Evolutionary conservation across 2,329 filamentous ascomycete species (phyloP), one percentile per base, ranked within the genome.

Genomic region (Cordyceps farinosa): DNA sequence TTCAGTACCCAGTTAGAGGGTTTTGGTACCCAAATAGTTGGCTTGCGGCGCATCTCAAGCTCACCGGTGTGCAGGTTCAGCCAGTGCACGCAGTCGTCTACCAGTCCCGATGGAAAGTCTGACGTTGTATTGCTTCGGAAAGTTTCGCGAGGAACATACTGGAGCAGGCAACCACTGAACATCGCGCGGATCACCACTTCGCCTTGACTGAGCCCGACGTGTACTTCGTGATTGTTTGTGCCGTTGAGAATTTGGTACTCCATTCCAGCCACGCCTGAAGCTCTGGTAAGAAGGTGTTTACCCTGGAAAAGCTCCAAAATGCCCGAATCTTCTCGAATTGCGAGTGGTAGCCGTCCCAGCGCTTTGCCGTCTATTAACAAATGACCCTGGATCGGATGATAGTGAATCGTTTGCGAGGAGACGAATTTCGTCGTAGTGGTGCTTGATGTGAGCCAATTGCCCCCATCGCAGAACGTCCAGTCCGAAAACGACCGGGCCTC

Each of bases 41-140:
- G 73, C 1, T 71, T 70, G 7, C 77, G 78, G 9, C 86, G 76
- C 29, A 88, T 80, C 51, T 89, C 82, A 0, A 90, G 56, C 0
- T 66, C 54, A 0, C 69, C 65, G 0, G 65, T 70, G 0, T 34
- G 54, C 0, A 87, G 13, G 48, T 89, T 75, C 4, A 89, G 73
- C 85, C 86, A 90, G 65, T 90, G 87, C 0, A 82, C 75, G 56
- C 83, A 88, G 7, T 79, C 72, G 0, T 82, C 70, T 0, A 87
- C 65, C 0, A 90, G 73, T 0, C 76, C 69, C 0, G 66, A 66
- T 0, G 87, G 87, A 0, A 89, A 71, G 65, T 87, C 85, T 42
- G 73, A 78, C 3, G 27, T 65, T 1, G 53, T 17, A 0, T 27
- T 7, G 0, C 66, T 63, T 1, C 52, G 65, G 36, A 81, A 79